These are phyloP conservation scores for Leccinum subrobustum DNA, from an alignment of 1,284 basidiomycete species.

Conservation along the genomic window DNA sequence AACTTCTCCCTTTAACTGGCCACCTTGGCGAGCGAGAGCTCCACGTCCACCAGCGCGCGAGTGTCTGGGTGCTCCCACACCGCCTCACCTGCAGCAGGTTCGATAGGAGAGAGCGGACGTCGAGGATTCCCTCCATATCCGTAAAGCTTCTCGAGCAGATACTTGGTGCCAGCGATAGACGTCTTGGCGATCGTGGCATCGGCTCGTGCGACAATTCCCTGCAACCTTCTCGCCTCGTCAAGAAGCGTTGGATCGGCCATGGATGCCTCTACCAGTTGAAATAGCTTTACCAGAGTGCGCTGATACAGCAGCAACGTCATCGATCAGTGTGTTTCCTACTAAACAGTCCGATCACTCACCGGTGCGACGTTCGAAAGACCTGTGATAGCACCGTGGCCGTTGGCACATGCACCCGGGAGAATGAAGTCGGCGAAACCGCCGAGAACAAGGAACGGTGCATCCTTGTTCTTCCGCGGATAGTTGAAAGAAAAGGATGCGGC, in stretches of 20 bases:
- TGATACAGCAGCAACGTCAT: conserved; percentile 29
- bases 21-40: conserved; percentile 55
- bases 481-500: conserved; percentile 52
- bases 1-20: conserved; percentile 1
- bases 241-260: conserved; percentile 56
- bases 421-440: conserved; percentile 82
- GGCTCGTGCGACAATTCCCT: conserved; percentile 76
- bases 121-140: conserved; percentile 79
- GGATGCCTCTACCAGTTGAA: conserved; percentile 57
- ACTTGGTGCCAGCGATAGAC: conserved; percentile 84
- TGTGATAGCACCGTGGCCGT: conserved; percentile 79
- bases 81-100: conserved; percentile 49
- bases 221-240: conserved; percentile 70
- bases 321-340: neutral
- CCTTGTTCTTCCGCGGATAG: conserved; percentile 64
- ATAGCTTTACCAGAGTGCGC: conserved; percentile 62
- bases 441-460: conserved; percentile 72
- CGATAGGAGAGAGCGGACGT: conserved; percentile 69
- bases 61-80: conserved; percentile 74
- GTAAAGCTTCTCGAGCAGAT: conserved; percentile 66
- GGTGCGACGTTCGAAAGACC: conserved; percentile 80
- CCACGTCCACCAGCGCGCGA: conserved; percentile 61
- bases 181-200: conserved; percentile 80
- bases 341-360: conserved; percentile 39
- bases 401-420: conserved; percentile 64